Conservation (phyloP, 2,329 filamentous ascomycete species). For the Cryphonectria naterciae region DNA sequence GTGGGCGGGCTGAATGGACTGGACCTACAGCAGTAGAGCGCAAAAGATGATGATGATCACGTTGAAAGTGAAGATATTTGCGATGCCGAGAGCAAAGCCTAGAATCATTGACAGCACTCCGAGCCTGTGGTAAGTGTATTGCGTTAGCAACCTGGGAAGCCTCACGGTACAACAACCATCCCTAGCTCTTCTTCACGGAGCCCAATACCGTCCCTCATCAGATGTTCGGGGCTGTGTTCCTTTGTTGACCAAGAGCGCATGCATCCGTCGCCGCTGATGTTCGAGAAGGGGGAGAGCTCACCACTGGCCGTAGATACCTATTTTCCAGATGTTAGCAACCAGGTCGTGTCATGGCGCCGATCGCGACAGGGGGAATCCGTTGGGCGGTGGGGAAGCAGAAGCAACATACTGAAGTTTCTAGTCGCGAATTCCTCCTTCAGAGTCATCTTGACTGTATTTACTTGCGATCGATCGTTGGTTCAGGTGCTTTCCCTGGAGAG, state of each 20-base stretch:
- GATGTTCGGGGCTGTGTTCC: neutral
- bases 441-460: constrained; percentile 59
- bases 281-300: constrained; percentile 46
- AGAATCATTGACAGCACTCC: constrained; percentile 73
- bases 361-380: constrained; percentile 19
- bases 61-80: constrained; percentile 65
- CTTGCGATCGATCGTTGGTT: neutral
- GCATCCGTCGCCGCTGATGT: neutral
- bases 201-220: neutral
- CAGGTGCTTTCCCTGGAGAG: neutral
- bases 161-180: neutral
- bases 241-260: constrained; percentile 16
- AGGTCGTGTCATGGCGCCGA: constrained; percentile 18
- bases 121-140: constrained; percentile 53
- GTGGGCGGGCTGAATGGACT: neutral
- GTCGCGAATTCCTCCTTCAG: constrained; percentile 74
- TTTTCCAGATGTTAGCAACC: constrained; percentile 39
- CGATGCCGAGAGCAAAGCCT: constrained; percentile 70
- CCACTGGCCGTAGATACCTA: constrained; percentile 79
- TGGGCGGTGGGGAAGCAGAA: neutral
- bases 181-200: neutral
- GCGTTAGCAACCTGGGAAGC: constrained; percentile 29
- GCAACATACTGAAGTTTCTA: constrained; percentile 71
- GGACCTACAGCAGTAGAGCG: constrained; percentile 57
- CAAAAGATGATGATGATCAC: constrained; percentile 55